Evolutionary conservation across 1,284 basidiomycete species (phyloP), one percentile per base, ranked within the genome.

Genomic region (Rugosomyces carneus): DNA sequence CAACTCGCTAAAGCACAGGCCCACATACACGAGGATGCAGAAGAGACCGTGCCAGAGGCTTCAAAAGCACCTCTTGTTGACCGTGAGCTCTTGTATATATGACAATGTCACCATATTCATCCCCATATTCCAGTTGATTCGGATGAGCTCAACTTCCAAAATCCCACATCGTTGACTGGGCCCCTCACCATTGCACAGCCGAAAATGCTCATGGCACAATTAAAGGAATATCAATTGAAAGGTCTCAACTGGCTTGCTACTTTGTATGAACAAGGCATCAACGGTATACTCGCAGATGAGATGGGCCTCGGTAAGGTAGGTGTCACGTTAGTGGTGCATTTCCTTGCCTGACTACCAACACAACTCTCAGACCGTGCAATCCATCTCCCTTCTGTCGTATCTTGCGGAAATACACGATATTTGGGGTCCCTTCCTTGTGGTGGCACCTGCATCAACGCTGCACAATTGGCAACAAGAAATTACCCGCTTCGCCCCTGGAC

Each of bases 381-480:
- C 94, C 0, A 99, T 99, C 46, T 96, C 96, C 16, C 71, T 99
- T 9, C 78, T 99, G 49, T 92, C 95, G 4, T 96, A 99, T 67
- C 82, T 99, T 16, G 95, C 96, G 7, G 96, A 99, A 68, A 84
- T 85, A 1, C 96, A 99, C 64, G 90, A 98, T 61, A 96, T 99
- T 51, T 99, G 96, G 96, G 96, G 96, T 0, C 96, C 96, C 13
- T 99, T 99, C 75, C 78, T 99, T n/a, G 94, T 99, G 48, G 96
- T 99, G 41, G 93, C 96, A 1, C 96, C 96, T 0, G 89, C 94
- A 1, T 98, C 95, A 4, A 99, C 96, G 0, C 72, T 99, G 53
- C 96, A 99, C 68, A 99, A 99, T 62, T 99, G 96, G 96, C 95
- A 99, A 65, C 96, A 99, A 62, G 96, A 99, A 67, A 80, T 99